Evolutionary conservation across 176 grass and related monocot species (phyloP).

Genomic region (Chrysopogon serrulatus): DNA sequence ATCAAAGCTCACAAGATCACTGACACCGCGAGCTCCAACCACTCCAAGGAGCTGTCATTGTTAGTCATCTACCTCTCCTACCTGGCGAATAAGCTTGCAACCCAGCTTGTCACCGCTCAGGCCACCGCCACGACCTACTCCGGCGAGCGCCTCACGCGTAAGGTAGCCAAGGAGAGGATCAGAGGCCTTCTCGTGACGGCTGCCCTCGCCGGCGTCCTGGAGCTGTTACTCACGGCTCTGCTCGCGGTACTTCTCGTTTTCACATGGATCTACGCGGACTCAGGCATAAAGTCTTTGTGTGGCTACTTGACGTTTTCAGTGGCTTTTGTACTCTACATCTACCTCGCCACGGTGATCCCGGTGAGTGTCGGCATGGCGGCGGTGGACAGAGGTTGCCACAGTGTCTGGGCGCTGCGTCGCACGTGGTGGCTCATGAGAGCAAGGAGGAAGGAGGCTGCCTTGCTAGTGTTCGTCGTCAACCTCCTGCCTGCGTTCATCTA

Average conservation of each 20-base stretch:
- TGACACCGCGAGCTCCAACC: neutral
- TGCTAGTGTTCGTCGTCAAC: neutral
- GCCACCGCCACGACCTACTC: neutral
- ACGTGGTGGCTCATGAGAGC: neutral
- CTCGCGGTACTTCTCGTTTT: accelerated
- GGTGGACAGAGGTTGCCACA: neutral
- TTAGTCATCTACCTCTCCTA: conserved; percentile 13
- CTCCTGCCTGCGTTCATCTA: neutral
- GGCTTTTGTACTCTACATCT: neutral
- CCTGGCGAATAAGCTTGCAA: conserved; percentile 11
- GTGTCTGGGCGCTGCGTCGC: neutral
- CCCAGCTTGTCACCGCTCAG: neutral
- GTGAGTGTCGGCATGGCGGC: neutral
- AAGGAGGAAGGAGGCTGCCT: neutral
- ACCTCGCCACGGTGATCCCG: neutral
- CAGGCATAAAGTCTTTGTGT: neutral
- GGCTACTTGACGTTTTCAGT: neutral
- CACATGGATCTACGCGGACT: neutral
- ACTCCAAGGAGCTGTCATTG: neutral
- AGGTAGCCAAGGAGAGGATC: neutral
- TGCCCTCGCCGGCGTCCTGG: neutral
- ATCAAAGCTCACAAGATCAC: neutral
- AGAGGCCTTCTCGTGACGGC: neutral
- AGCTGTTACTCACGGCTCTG: neutral
- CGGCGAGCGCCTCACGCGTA: neutral